Conservation (phyloP, 75 land plant genomes). For the Picea sitchensis region DNA sequence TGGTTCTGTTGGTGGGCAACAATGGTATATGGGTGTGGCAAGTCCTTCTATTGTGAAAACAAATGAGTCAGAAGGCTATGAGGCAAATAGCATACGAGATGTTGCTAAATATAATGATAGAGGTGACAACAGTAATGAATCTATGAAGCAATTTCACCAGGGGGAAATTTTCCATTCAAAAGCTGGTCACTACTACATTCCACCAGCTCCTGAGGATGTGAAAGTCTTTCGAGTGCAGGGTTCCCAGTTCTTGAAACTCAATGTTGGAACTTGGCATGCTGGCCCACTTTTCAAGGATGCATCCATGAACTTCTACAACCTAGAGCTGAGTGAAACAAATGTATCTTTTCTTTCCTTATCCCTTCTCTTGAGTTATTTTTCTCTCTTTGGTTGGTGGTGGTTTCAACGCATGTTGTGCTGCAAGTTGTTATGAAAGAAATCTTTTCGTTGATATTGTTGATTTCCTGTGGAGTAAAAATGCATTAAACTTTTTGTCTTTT, state of each 20-base stretch:
- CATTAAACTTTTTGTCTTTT: no score
- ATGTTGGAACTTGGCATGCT: conserved; percentile 92
- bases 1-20: conserved; percentile 54
- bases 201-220: conserved; percentile 64
- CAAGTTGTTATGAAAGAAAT: no score
- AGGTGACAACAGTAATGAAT: neutral
- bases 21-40: conserved; percentile 82
- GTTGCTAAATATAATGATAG: neutral
- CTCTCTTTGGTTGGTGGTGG: no score
- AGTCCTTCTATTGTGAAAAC: conserved; percentile 50
- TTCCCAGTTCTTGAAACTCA: conserved; percentile 75
- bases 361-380: no score
- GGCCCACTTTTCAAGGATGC: conserved; percentile 66
- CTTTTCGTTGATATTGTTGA: no score
- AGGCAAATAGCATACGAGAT: neutral
- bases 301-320: conserved; percentile 80
- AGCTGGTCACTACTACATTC: conserved; percentile 73
- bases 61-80: neutral
- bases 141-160: neutral
- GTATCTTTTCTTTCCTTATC: conserved; percentile 17
- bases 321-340: conserved; percentile 89
- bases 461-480: no score
- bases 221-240: conserved; percentile 62
- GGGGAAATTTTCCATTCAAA: conserved; percentile 23
- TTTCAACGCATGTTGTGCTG: no score